Evolutionary conservation across 2,329 filamentous ascomycete genomes (phyloP).

Genomic region (Penicillium sp.): DNA sequence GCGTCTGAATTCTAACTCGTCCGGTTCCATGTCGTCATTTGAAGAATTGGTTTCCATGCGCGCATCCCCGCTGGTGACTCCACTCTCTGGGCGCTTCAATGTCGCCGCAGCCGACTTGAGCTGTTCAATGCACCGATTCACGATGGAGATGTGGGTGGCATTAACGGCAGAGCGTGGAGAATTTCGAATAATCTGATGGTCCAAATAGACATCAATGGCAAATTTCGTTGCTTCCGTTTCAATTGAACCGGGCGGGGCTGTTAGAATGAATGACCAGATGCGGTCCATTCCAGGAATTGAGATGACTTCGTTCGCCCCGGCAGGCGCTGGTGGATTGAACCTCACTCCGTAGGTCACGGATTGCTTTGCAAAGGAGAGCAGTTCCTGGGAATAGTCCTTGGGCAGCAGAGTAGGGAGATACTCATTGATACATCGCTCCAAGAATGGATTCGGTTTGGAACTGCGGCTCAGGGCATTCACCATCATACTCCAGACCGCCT

Average conservation of each 20-base stretch:
- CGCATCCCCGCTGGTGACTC: slow-evolving; percentile 47
- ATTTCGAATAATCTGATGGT: slow-evolving; percentile 44
- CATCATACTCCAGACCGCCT: slow-evolving; percentile 68
- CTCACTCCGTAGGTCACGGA: slow-evolving; percentile 51
- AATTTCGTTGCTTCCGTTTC: slow-evolving; percentile 66
- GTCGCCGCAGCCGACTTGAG: slow-evolving; percentile 61
- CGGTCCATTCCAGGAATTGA: slow-evolving; percentile 59
- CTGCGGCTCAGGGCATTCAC: slow-evolving; percentile 36
- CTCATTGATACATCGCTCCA: slow-evolving; percentile 45
- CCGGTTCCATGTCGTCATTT: slow-evolving; percentile 50
- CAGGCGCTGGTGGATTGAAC: slow-evolving; percentile 54
- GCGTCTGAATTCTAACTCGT: slow-evolving; percentile 64
- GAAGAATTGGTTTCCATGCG: slow-evolving; percentile 53
- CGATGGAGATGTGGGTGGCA: slow-evolving; percentile 65
- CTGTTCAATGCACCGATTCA: slow-evolving; percentile 69
- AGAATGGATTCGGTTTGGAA: slow-evolving; percentile 37
- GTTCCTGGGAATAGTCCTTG: slow-evolving; percentile 37
- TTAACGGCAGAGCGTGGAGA: slow-evolving; percentile 50
- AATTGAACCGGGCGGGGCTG: slow-evolving; percentile 62
- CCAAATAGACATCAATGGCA: slow-evolving; percentile 72
- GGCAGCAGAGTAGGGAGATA: slow-evolving; percentile 43
- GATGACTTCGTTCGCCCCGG: slow-evolving; percentile 41
- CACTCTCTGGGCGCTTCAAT: slow-evolving; percentile 52
- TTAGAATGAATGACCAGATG: slow-evolving; percentile 79
- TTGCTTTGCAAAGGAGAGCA: slow-evolving; percentile 45